Evolutionary conservation across 106 monocot genomes (phyloP), one percentile per base, ranked within the genome.

Genomic region (Apostasia ramifera): DNA sequence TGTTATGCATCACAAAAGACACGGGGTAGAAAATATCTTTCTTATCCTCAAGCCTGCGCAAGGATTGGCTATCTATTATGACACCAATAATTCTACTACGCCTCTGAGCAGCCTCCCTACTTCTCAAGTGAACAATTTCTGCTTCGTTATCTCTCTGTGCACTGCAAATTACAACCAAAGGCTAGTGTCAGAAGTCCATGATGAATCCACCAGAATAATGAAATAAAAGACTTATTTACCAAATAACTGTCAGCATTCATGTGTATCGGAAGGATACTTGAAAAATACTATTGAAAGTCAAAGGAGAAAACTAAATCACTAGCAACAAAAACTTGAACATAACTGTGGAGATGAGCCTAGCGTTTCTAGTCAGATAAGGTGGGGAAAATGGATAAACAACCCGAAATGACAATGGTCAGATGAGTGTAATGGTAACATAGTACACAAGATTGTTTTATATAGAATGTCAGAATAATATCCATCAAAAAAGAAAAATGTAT

Each of bases 11-110:
- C 13, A 98, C 77, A 66, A 92, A 85, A 62, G 97, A 90, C 37
- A 90, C 78, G 44, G 92, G 97, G 72, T 90, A 98, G 65, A 85
- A 75, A 40, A 90, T 68, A 83, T 90, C 85, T 66, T 73, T 89
- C 72, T 71, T 85, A 37, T 98, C 90, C 66, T 85, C 75, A 59
- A 98, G 79, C 26, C 58, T 81, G 43, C 75, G 71, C 40, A 98
- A 38, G 66, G 75, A 93, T 57, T 61, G 64, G 37, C 43, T 52
- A 76, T 90, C 80, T 42, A 98, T 55, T 71, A 93, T 52, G 14
- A 75, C 83, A 47, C 88, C 97, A 75, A 56, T 90, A 61, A 90
- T 85, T 64, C 72, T 87, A 70, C 79, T 93, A 41, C 74, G 71
- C 7, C 51, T 52, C 61, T 61, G 4, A 53, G 55, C 51, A 68